Base-by-base conservation (phyloP, 2,329 filamentous ascomycete species). In the Blumeria graminis region DNA sequence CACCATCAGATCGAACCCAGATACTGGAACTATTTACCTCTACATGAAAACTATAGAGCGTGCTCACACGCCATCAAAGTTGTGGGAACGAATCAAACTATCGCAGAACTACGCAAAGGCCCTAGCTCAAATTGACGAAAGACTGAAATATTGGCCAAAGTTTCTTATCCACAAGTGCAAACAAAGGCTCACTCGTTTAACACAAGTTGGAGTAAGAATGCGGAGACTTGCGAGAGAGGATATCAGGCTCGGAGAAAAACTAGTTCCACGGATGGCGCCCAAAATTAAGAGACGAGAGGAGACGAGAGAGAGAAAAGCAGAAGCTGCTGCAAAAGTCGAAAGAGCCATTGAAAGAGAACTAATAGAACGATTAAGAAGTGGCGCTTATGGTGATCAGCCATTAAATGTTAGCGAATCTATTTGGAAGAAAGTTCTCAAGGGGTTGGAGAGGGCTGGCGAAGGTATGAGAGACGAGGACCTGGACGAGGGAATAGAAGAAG, bases 1-100 rank as follows among this genome's bases (percentile, higher is more conserved):
- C 59, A 96, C 90, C 8, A 81, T 96, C 59, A 84, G 90, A 61
- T 79, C 85, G 56, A 81, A 93, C 65, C 83, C 88, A 7, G 72
- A 81, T 59, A 89, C 86, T 56, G 84, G 86, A 60, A 80, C 80
- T 8, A 76, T 96, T 60, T 96, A 95, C 71, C 81, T 96, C 57
- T 96, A 94, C 76, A 94, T 94, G 76, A 96, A 95, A 74, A 92
- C 87, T 4, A 79, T 89, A 62, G 88, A 94, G 73, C 85, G 92
- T 60, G 76, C 84, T 11, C 90, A 89, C 69, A 78, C 90, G 70
- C 92, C 90, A 1, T 82, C 80, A 58, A 93, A 94, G 70, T 81
- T 90, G 72, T 98, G 92, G 92, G 88, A 96, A 71, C 81, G 83
- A 63, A 87, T 95, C 67, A 86, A 88, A 66, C 74, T 98, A 36